Evolutionary conservation across 768 basidiomycete species (phyloP), one percentile per base, ranked within the genome.

Genomic region (Amylocystis lapponica): DNA sequence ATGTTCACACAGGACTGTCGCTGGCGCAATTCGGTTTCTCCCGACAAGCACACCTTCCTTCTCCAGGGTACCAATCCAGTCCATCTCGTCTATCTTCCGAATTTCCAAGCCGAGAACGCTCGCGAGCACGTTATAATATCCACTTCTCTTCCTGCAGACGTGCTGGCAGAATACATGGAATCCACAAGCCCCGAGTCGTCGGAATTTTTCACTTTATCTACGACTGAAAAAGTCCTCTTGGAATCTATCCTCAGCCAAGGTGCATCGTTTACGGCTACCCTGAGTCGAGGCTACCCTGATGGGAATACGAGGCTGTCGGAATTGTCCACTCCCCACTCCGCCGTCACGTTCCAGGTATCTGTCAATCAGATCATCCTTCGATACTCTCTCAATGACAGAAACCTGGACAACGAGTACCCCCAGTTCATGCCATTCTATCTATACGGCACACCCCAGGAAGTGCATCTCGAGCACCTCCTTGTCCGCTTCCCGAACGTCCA

Each of bases 381-480:
- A n/a, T n/a, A n/a, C n/a, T n/a, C n/a, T n/a, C n/a, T n/a, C n/a
- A n/a, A n/a, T n/a, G n/a, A n/a, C n/a, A n/a, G n/a, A n/a, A n/a
- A n/a, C n/a, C 60, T 63, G 22, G 62, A 63, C 27, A n/a, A 41
- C 11, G 57, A 59, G 29, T 66, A 68, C 13, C 53, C 60, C 27
- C 42, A 46, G 14, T 45, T 40, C 27, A 66, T 61, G 50, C 68
- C 66, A 4, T 72, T 72, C 57, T 70, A 67, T 49, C 47, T 72
- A 16, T 73, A 68, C 35, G 67, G 69, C 19, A 59, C 59, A 6
- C 9, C 32, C 66, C 14, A 23, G 31, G 27, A 42, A 23, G 12
- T 22, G 31, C 41, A 42, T 52, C 52, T 72, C 39, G 67, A 68
- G 31, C 70, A 71, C 45, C 25, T 58, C 27, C 48, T 59, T 31